Base-by-base conservation (phyloP, 192 early-diverging fungal species). In the Mortierella alpina region DNA sequence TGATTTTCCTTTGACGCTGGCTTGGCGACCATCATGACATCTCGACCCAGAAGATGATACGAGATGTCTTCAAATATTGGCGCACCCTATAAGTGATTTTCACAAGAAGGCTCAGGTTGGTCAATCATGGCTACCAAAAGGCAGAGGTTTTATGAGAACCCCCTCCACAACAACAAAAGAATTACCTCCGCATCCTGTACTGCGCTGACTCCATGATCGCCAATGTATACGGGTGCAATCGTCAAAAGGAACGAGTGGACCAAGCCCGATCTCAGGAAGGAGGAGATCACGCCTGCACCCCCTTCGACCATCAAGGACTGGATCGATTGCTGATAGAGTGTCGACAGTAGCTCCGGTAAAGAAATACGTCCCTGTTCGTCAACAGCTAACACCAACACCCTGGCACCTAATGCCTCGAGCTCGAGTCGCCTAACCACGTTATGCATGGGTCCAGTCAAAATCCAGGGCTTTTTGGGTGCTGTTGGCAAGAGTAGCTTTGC, bases 281-380 rank as follows among this genome's bases (percentile, higher is more conserved):
- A 78, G 7, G 88, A 82, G 53, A 97, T 95, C 7, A 97, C 82
- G 31, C 74, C 76, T 0, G 94, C 91, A 22, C 96, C 96, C 45
- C 96, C 96, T 88, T 97, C 96, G 12, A 97, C 92, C 96, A 97
- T 97, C 44, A 97, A 59, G 5, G 77, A 63, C 10, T 64, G 47
- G 20, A 95, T 88, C 81, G 50, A 73, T 31, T 53, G 59, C 18
- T 42, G 17, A 12, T 53, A 23, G 20, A 84, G 52, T n/a, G 20
- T 65, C 31, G 59, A 46, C 15, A 84, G 60, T 10, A 84, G 23
- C 20, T 70, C 45, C 42, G 22, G 17, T n/a, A 81, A n/a, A 1
- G 73, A 75, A 40, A 77, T 53, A 22, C 70, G 39, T 17, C 73
- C 83, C 22, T 66, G 48, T 40, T 68, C 8, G 57, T 85, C 79